Evolutionary conservation across 805 yeast species (phyloP), one percentile per base, ranked within the genome.

Genomic region (Kodamaea neixiangensis): DNA sequence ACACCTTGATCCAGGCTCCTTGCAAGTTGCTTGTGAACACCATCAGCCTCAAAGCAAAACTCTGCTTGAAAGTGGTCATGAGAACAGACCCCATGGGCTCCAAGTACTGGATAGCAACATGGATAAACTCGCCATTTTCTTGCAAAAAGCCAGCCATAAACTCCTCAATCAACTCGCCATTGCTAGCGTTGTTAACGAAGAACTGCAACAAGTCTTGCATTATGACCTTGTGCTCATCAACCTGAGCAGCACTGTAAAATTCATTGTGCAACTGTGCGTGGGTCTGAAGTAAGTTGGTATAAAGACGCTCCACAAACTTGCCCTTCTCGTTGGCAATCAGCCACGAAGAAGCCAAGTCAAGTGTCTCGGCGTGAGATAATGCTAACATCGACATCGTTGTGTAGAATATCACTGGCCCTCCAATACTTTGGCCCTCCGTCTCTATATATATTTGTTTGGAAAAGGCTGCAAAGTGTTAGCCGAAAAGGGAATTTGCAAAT

Each of bases 11-110:
- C 77, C 77, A 74, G 52, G 66, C 62, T 19, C 58, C 57, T 58
- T 74, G 77, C 61, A 70, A 60, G 15, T 56, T 58, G 10, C 60
- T 61, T 53, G 65, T 56, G 49, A 70, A 69, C 10, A 44, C 47
- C 40, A 21, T 17, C 17, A 31, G 38, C 35, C 44, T 39, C 35
- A 29, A 22, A 3, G 46, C 51, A 33, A 25, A 48, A 17, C 44
- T 35, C 54, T 67, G 68, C 39, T 66, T 66, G 51, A 72, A 67
- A 3, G 78, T 73, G 47, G 65, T 65, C 21, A 73, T 63, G 44
- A 74, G 58, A 7, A 72, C 67, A 29, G 61, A 51, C n/a, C 78
- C 77, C 74, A 74, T 66, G 25, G 73, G 72, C 54, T 73, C 79
- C 55, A 73, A 65, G 56, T 73, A 73, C 17, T 55, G 50, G 5